Evolutionary conservation across 495 filamentous ascomycete genomes (phyloP), one percentile per base, ranked within the genome.

Genomic region (Entonaema liquescens): DNA sequence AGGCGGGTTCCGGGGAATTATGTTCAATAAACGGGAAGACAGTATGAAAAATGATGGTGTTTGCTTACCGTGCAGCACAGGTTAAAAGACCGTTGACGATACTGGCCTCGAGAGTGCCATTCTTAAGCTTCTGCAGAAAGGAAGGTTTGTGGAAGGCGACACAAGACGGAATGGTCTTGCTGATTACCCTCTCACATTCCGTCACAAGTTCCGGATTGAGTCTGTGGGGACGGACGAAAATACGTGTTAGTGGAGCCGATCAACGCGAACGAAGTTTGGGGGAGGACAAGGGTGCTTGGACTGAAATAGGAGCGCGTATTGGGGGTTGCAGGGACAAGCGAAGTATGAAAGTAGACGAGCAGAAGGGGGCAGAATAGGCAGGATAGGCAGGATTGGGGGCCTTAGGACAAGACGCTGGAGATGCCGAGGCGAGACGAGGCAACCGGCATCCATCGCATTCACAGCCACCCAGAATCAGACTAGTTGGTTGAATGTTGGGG

Each of bases 91-190:
- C 82, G 54, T 84, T 83, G 33, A 84, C 78, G 67, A 85, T 83
- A 40, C 79, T 80, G 3, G 77, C 77, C 35, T 85, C 83, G 57
- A 85, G 79, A 15, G 77, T 76, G 6, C 73, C 73, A 36, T 78
- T 83, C 79, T 84, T 84, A 21, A 85, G 77, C 68, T 84, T 82
- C 72, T 83, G 80, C 36, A 85, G 60, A 59, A 84, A 84, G 5
- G 83, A 83, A 50, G 83, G 82, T 73, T 84, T 84, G 76, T 85
- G 83, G 72, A 85, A 85, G 50, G 82, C 83, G 40, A 85, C 80
- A 64, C 82, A 85, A 70, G 83, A 83, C 52, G 83, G 83, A 53
- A 85, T 75, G 13, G 82, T 83, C 73, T 83, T 84, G 68, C 73
- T 77, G 63, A 84, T 81, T 62, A 85, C 81, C 49, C 82, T 79